Base-by-base conservation (phyloP, 2,329 filamentous ascomycete species). In the Stagonosporopsis tanaceti region DNA sequence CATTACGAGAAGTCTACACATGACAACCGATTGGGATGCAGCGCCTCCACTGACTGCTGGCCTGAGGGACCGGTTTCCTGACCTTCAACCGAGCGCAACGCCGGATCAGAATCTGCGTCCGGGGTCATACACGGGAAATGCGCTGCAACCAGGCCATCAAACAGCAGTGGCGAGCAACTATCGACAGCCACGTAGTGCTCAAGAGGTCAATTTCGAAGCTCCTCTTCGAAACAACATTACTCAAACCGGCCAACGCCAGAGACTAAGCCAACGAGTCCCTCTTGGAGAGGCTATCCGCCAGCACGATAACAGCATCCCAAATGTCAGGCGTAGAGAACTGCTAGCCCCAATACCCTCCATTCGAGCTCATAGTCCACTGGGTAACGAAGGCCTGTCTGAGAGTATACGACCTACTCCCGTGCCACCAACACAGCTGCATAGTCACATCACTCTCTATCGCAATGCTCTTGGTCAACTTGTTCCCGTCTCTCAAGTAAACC, bases 11-110 rank as follows among this genome's bases (percentile, higher is more conserved):
- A 22, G 39, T 4, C 35, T 40, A 7, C 32, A 37, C 17, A n/a
- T 37, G 8, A 47, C 34, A n/a, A n/a, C 20, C 12, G 37, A 47
- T n/a, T 57, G 53, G 53, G 11, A 47, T 9, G n/a, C 24, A 0
- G 42, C n/a, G 14, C 28, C 38, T 47, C 41, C 47, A 8, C 17
- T 47, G 2, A 47, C 47, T 11, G 14, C 54, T 22, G 42, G 42
- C 5, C 22, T 47, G 42, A 30, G 30, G 17, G 53, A 51, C 8
- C 25, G 9, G 3, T 44, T 48, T 5, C 39, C 38, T 28, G 45
- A 39, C 25, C 25, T 48, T 9, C 20, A 25, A 3, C 11, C 6
- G 4, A 25, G 17, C 2, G 12, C 3, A 24, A 4, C 38, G 14
- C 11, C 38, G 5, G 32, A 3, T 9, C 14, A 44, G 25, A 20